Conservation (phyloP, 208 protist genomes). For the Trypanosoma platydactyli region DNA sequence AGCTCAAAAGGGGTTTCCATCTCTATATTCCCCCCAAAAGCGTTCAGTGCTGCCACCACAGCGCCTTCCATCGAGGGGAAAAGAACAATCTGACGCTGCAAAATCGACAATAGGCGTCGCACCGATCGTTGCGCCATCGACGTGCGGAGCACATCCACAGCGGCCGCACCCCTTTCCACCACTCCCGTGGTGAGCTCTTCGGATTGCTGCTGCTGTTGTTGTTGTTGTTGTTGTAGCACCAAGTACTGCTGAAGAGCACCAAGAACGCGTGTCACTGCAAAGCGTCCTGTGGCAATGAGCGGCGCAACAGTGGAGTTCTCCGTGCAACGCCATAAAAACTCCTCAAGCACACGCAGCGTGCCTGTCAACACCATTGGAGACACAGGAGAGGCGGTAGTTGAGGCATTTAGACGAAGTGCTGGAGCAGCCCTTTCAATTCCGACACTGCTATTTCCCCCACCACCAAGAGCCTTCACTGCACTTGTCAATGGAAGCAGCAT, state of each 20-base stretch:
- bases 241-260: slow-evolving; percentile 54
- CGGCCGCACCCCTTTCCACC: slow-evolving; percentile 10
- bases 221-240: slow-evolving; percentile 8
- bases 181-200: slow-evolving; percentile 25
- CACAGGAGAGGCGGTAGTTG: not conserved
- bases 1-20: slow-evolving; percentile 23
- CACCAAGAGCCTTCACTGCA: slow-evolving; percentile 36
- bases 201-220: slow-evolving; percentile 35
- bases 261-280: slow-evolving; percentile 34
- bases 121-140: slow-evolving; percentile 51
- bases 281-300: slow-evolving; percentile 8
- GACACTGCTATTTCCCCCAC: not conserved
- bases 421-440: slow-evolving; percentile 1
- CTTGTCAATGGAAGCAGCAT: slow-evolving; percentile 33
- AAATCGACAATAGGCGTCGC: slow-evolving; percentile 60
- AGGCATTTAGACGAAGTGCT: not conserved
- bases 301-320: slow-evolving; percentile 3
- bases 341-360: slow-evolving; percentile 27
- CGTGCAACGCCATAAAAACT: slow-evolving; percentile 26
- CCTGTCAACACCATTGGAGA: slow-evolving; percentile 30
- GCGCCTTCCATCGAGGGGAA: slow-evolving; percentile 21
- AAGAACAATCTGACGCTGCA: slow-evolving; percentile 4
- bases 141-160: slow-evolving; percentile 41
- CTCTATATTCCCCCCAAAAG: slow-evolving; percentile 24
- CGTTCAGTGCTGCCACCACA: slow-evolving; percentile 24